These are phyloP conservation scores for Populus ilicifolia DNA, from an alignment of 345 rosid species.

Conservation along the genomic window DNA sequence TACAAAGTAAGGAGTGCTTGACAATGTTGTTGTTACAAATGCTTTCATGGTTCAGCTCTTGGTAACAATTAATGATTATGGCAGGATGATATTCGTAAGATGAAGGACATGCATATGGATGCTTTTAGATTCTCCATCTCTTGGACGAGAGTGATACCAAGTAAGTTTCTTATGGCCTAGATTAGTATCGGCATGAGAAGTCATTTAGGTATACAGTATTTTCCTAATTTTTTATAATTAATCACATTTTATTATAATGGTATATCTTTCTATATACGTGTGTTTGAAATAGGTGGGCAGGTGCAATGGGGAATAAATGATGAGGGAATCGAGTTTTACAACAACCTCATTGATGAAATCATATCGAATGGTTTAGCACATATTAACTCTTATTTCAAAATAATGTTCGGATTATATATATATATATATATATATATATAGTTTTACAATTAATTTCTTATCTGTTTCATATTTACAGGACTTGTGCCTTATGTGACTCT, in stretches of 20 bases:
- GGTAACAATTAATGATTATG: background rate
- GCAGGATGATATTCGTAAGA: conserved; percentile 4
- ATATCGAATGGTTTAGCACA: background rate
- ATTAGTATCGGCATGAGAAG: too few species aligned
- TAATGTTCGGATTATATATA: too few species aligned
- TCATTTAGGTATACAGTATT: too few species aligned
- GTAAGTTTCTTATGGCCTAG: background rate
- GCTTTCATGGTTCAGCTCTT: background rate
- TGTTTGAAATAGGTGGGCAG: background rate
- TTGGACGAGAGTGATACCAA: conserved; percentile 4
- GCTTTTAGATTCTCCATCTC: conserved; percentile 18
- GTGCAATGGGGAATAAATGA: background rate
- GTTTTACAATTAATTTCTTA: background rate
- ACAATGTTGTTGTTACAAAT: background rate
- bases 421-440: too few species aligned
- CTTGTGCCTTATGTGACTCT: conserved; percentile 10
- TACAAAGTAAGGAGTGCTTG: conserved; percentile 30
- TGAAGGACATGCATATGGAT: conserved; percentile 4
- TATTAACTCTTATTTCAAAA: too few species aligned
- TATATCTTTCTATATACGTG: background rate
- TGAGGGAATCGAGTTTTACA: conserved; percentile 9
- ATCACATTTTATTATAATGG: too few species aligned
- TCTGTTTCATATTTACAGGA: background rate
- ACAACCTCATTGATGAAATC: background rate
- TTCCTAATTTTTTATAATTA: background rate